These are phyloP conservation scores for Clarkia xantiana DNA, from an alignment of 345 rosid genomes.

Conservation along the genomic window DNA sequence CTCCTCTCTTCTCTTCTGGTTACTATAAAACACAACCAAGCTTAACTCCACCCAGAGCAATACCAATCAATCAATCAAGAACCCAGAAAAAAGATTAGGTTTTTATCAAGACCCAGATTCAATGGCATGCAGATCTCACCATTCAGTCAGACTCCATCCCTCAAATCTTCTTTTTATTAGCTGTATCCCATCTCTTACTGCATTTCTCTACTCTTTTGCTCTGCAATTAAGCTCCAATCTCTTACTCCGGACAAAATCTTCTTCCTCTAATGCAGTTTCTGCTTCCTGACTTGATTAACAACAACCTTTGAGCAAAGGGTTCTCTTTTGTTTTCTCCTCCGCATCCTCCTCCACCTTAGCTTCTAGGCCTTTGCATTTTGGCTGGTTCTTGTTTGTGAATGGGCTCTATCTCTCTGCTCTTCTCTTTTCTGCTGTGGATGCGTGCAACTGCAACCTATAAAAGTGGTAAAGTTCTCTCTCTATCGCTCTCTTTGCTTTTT, in stretches of 20 bases:
- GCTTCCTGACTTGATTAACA: background rate
- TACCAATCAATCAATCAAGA: background rate
- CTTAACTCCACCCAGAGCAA: background rate
- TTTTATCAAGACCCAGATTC: background rate
- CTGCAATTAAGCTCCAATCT: too few species aligned
- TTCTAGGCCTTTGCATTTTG: background rate
- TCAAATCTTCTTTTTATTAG: slow-evolving; percentile 1
- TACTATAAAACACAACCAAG: background rate
- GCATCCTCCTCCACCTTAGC: slow-evolving; percentile 2
- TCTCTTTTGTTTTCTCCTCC: background rate
- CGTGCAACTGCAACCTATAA: slow-evolving; percentile 58
- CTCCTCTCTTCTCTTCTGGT: too few species aligned
- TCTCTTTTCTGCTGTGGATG: slow-evolving; percentile 37
- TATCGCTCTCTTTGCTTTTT: slow-evolving; percentile 6
- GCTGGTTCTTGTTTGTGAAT: slow-evolving; percentile 1
- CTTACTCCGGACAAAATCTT: background rate
- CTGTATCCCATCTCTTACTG: slow-evolving; percentile 4
- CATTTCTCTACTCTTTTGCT: too few species aligned
- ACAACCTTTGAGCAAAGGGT: background rate
- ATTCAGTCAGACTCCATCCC: slow-evolving; percentile 1
- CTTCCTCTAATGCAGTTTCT: background rate
- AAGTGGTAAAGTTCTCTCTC: slow-evolving; percentile 24
- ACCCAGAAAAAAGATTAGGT: slow-evolving; percentile 1
- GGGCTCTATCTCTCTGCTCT: background rate
- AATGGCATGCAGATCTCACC: slow-evolving; percentile 11